Evolutionary conservation across 371 early-diverging fungal species (phyloP).

Genomic region (Mortierella sp.): DNA sequence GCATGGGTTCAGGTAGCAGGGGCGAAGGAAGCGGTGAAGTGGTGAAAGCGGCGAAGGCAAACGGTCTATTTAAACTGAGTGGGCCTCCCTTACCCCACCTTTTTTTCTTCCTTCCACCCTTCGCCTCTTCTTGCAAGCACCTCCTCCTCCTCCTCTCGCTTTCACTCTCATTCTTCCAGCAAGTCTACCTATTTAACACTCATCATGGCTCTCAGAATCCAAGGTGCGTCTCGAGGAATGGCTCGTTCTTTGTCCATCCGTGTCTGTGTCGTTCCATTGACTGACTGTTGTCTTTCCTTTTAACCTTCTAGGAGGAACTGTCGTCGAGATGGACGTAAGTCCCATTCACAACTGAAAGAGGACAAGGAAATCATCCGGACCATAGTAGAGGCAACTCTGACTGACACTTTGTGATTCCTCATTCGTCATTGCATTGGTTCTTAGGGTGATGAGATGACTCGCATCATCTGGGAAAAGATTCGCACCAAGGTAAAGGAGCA

Average conservation of each 20-base stretch:
- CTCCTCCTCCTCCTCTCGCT: slow-evolving; percentile 4
- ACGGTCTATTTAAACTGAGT: too few species aligned
- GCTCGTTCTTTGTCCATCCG: not conserved
- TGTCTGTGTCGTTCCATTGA: too few species aligned
- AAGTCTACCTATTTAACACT: too few species aligned
- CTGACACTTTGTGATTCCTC: too few species aligned
- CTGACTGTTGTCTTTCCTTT: too few species aligned
- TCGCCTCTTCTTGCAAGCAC: not conserved
- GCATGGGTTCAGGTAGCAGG: too few species aligned
- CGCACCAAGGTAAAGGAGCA: slow-evolving; percentile 74
- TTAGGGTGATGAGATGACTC: slow-evolving; percentile 94
- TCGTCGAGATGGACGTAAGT: slow-evolving; percentile 53
- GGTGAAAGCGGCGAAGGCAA: too few species aligned
- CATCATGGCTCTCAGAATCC: too few species aligned
- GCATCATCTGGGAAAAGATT: slow-evolving; percentile 95
- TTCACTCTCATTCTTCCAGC: slow-evolving; percentile 22
- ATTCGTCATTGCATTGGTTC: not conserved
- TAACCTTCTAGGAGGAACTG: slow-evolving; percentile 35
- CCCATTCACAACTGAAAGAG: not conserved
- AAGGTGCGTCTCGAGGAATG: slow-evolving; percentile 25
- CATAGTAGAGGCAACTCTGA: not conserved
- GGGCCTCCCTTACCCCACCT: not conserved
- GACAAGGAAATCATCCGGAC: not conserved
- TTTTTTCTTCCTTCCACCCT: not conserved
- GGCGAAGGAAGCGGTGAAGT: too few species aligned